These are phyloP conservation scores for Aspergillus persii DNA, from an alignment of 2,329 filamentous ascomycete genomes.

Conservation along the genomic window DNA sequence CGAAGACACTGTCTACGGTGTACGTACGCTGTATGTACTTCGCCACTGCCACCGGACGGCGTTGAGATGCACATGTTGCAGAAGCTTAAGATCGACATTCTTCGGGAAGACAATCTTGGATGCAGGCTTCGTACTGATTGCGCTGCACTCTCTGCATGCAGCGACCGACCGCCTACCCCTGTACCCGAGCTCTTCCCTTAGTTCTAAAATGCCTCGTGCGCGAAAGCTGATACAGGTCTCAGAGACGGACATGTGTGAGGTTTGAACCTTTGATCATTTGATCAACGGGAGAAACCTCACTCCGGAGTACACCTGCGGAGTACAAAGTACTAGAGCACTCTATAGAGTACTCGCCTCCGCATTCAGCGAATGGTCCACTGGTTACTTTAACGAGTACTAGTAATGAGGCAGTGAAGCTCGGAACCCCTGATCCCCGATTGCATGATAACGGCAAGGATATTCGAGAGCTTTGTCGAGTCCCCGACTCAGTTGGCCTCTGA, in stretches of 20 bases:
- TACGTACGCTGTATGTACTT: neutral
- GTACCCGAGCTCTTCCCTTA: neutral
- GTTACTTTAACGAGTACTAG: neutral
- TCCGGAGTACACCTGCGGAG: no score
- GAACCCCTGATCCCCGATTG: neutral
- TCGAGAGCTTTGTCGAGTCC: neutral
- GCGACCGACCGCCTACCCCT: neutral
- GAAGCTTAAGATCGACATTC: conserved; percentile 4
- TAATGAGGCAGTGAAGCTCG: neutral
- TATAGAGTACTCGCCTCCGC: neutral
- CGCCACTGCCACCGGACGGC: neutral
- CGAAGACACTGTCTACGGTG: neutral
- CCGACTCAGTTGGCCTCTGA: neutral
- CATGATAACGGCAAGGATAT: neutral
- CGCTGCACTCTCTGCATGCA: conserved; percentile 1
- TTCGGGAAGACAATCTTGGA: neutral
- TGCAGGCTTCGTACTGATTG: neutral
- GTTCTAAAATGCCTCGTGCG: neutral
- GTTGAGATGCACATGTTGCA: neutral
- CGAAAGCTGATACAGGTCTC: neutral
- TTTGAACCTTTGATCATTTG: no score
- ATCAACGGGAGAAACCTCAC: no score
- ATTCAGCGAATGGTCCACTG: neutral
- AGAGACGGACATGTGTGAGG: no score
- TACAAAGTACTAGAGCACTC: no score